Conservation (phyloP, 768 basidiomycete species). For the Mycena galopus region DNA sequence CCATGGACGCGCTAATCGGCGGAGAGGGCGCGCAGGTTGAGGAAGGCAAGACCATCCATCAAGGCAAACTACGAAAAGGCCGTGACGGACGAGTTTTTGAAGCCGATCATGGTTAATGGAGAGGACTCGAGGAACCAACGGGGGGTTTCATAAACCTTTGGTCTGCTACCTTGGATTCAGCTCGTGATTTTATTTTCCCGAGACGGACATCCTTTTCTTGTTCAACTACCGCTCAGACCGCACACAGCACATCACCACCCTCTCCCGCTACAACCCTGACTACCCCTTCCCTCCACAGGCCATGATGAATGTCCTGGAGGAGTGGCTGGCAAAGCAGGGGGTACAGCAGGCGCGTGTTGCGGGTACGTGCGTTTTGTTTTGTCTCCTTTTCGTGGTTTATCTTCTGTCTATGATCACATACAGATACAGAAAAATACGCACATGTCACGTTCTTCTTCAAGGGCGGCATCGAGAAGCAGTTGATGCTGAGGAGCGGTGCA, state of each 20-base stretch:
- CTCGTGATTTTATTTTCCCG: too few species aligned
- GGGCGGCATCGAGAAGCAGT: too few species aligned
- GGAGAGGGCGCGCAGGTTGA: constrained; percentile 70
- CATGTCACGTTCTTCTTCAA: too few species aligned
- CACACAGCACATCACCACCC: constrained; percentile 88
- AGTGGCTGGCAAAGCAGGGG: constrained; percentile 86
- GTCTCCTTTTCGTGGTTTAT: too few species aligned
- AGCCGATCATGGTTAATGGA: constrained; percentile 91
- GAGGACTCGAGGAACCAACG: constrained; percentile 84
- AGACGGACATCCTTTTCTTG: constrained; percentile 94
- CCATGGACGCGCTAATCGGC: constrained; percentile 76
- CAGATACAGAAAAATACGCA: too few species aligned
- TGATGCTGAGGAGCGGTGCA: too few species aligned
- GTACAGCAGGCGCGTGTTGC: constrained; percentile 75
- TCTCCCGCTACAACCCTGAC: constrained; percentile 93
- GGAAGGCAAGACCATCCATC: constrained; percentile 66
- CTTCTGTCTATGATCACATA: too few species aligned
- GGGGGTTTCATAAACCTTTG: constrained; percentile 51
- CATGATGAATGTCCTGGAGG: constrained; percentile 96
- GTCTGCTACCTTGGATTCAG: too few species aligned
- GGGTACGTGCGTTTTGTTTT: constrained; percentile 87
- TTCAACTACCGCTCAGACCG: constrained; percentile 99
- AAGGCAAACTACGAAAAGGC: too few species aligned
- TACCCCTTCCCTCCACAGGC: constrained; percentile 95
- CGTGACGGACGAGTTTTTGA: constrained; percentile 95